Percentiles rank a stretch among this genome's conserved stretches.
phyloP scores from a whole-genome alignment of 371 early-diverging fungal genomes.

The Mortierella sp. region DNA sequence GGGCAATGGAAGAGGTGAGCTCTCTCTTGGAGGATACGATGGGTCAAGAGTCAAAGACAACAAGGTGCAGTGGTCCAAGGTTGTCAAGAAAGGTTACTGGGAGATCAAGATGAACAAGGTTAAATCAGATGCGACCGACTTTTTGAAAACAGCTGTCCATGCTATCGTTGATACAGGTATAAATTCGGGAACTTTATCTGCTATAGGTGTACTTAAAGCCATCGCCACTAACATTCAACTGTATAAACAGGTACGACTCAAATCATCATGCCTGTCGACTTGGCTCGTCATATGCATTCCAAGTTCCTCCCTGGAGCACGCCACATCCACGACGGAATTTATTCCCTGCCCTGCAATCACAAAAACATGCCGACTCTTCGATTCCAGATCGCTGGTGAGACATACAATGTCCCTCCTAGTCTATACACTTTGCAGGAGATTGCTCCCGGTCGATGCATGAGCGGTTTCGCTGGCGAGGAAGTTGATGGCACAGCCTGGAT shows the following conservation, averaged over 20 bases:
- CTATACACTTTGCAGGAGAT: slow-evolving; percentile 72
- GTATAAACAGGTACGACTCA: slow-evolving; percentile 70
- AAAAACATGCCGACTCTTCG: slow-evolving; percentile 63
- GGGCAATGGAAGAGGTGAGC: slow-evolving; percentile 68
- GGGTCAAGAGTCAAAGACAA: slow-evolving; percentile 60
- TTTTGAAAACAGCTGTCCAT: slow-evolving; percentile 43
- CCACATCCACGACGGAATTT: slow-evolving; percentile 69
- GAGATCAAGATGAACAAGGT: slow-evolving; percentile 73
- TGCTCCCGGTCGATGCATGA: slow-evolving; percentile 69
- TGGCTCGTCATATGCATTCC: slow-evolving; percentile 76
- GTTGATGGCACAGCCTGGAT: slow-evolving; percentile 71
- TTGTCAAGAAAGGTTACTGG: slow-evolving; percentile 84
- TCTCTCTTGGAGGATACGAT: slow-evolving; percentile 79
- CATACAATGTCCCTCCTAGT: slow-evolving; percentile 62
- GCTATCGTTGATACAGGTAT: slow-evolving; percentile 70
- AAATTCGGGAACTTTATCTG: background rate
- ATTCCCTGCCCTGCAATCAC: slow-evolving; percentile 64
- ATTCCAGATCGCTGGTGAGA: slow-evolving; percentile 63
- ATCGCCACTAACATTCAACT: background rate
- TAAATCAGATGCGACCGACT: slow-evolving; percentile 50
- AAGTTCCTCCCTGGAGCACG: slow-evolving; percentile 68
- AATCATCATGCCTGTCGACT: slow-evolving; percentile 73
- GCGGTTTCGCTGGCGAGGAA: slow-evolving; percentile 70
- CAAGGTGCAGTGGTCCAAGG: slow-evolving; percentile 72
- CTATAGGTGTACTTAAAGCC: background rate